Percentiles rank a stretch among this genome's conserved stretches.
Conservation (phyloP, 2,329 filamentous ascomycete species). For the Pyrenochaeta sp. region DNA sequence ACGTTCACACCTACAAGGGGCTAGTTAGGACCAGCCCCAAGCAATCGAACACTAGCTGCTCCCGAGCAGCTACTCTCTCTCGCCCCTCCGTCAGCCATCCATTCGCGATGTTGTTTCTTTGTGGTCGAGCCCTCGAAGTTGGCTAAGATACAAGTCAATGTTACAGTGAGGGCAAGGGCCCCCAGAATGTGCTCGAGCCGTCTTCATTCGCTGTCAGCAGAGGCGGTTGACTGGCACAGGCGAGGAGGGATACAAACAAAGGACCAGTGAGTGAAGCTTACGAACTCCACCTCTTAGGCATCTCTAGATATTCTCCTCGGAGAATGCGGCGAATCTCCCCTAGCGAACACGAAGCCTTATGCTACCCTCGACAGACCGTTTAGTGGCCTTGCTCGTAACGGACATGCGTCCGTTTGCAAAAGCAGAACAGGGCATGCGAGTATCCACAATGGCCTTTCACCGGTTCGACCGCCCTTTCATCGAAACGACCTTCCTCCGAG, state of each 20-base stretch:
- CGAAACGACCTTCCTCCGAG: background rate
- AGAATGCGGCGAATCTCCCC: background rate
- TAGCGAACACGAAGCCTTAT: background rate
- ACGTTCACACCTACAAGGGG: background rate
- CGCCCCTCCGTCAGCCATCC: background rate
- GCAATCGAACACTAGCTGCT: background rate
- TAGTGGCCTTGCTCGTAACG: background rate
- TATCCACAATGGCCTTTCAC: background rate
- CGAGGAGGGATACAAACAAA: background rate
- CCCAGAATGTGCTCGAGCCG: background rate
- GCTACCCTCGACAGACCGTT: background rate
- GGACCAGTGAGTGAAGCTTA: background rate
- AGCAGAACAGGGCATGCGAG: background rate
- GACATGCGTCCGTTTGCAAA: slow-evolving; percentile 1
- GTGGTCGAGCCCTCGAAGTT: background rate
- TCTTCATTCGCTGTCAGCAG: background rate
- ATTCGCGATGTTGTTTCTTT: background rate
- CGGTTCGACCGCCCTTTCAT: too few species aligned
- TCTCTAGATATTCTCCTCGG: background rate
- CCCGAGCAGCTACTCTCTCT: background rate
- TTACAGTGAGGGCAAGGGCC: background rate
- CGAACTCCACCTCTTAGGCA: background rate
- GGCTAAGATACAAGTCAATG: background rate
- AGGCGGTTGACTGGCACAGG: background rate
- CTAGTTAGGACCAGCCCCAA: background rate